Conservation (phyloP, 805 yeast genomes). For the Suhomyces kilbournensis region DNA sequence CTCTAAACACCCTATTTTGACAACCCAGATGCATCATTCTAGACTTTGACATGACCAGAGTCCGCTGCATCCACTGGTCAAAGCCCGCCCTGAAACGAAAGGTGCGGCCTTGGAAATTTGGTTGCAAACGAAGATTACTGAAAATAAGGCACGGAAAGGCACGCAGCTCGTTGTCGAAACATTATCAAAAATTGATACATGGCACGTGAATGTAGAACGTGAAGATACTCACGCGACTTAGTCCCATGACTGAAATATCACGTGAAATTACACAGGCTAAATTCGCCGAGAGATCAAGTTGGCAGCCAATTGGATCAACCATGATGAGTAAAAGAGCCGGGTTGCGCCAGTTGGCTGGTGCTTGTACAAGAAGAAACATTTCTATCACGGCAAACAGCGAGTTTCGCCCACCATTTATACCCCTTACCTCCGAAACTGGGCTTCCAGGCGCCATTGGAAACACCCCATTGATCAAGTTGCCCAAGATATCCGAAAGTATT, state of each 20-base stretch:
- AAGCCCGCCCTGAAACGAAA: neutral
- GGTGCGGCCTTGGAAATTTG: no score
- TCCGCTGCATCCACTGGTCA: neutral
- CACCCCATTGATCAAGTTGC: slow-evolving; percentile 74
- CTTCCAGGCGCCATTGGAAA: slow-evolving; percentile 87
- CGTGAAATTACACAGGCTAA: neutral
- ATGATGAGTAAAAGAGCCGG: neutral
- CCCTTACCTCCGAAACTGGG: slow-evolving; percentile 64
- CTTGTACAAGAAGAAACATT: neutral
- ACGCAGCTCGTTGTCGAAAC: neutral
- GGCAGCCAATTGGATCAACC: neutral
- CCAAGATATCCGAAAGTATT: slow-evolving; percentile 51
- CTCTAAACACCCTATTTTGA: neutral
- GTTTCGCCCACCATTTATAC: slow-evolving; percentile 49
- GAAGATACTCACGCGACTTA: neutral
- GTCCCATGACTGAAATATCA: neutral
- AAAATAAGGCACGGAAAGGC: neutral
- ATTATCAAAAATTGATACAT: no score
- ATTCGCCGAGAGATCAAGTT: neutral
- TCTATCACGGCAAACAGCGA: slow-evolving; percentile 9
- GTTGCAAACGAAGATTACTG: neutral
- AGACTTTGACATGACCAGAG: neutral
- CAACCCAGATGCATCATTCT: neutral
- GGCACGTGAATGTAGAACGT: no score
- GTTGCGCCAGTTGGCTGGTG: neutral